Evolutionary conservation across 2,329 filamentous ascomycete genomes (phyloP).

Genomic region (Pseudogymnoascus sp.): DNA sequence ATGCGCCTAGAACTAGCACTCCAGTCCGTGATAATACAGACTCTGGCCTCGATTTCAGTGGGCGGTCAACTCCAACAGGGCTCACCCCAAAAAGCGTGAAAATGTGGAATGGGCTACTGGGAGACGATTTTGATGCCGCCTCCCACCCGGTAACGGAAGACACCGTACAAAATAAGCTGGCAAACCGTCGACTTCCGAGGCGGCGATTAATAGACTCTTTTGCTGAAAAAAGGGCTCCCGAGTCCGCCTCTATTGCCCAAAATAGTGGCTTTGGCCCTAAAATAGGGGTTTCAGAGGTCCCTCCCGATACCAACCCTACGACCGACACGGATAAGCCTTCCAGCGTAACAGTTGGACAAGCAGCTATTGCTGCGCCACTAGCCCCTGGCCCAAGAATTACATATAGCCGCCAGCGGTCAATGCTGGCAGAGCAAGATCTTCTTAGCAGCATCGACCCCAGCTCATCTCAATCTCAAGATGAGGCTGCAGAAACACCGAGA

Average conservation of each 20-base stretch:
- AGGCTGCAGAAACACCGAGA: constrained; percentile 12
- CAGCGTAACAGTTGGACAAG: background rate
- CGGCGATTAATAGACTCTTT: constrained; percentile 28
- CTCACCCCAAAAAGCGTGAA: constrained; percentile 18
- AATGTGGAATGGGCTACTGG: constrained; percentile 24
- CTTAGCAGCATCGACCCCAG: constrained; percentile 16
- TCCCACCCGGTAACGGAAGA: background rate
- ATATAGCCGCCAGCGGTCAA: constrained; percentile 28
- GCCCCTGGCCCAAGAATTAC: constrained; percentile 25
- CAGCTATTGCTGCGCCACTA: background rate
- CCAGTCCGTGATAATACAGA: background rate
- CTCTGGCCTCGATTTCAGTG: background rate
- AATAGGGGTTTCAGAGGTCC: background rate
- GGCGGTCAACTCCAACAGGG: constrained; percentile 4
- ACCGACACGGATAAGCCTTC: background rate
- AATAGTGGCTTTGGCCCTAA: constrained; percentile 12
- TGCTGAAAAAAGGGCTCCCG: constrained; percentile 21
- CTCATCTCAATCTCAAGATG: constrained; percentile 11
- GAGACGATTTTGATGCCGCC: constrained; percentile 10
- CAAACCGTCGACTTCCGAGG: constrained; percentile 15
- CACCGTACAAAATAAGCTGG: constrained; percentile 10
- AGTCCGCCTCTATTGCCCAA: constrained; percentile 12
- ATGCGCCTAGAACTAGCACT: background rate
- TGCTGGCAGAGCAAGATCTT: constrained; percentile 27
- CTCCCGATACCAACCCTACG: background rate